Conservation (phyloP, 1,139 yeast species). For the Protomyces gravidus region DNA sequence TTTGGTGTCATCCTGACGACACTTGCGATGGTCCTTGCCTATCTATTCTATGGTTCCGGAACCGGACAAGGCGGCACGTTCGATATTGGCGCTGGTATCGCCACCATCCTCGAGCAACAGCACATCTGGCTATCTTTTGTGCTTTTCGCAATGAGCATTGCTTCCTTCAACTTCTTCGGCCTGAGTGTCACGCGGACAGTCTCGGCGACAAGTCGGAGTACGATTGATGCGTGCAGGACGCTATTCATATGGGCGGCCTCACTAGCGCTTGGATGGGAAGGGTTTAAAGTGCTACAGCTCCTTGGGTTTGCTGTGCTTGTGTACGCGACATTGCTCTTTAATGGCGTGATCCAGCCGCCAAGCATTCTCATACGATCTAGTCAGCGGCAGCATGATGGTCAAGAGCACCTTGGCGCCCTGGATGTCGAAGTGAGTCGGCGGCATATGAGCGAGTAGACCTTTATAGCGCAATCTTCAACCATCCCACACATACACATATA, state of each 20-base stretch:
- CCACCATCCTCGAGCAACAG: slow-evolving; percentile 48
- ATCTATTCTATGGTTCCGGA: slow-evolving; percentile 46
- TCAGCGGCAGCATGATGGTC: not conserved
- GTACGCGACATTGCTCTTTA: slow-evolving; percentile 69
- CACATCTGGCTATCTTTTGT: slow-evolving; percentile 52
- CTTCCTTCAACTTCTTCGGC: slow-evolving; percentile 66
- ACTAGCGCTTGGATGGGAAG: slow-evolving; percentile 71
- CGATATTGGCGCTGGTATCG: slow-evolving; percentile 53
- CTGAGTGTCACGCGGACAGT: slow-evolving; percentile 60
- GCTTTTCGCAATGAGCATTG: slow-evolving; percentile 66
- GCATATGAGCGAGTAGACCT: not conserved
- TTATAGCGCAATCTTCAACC: no score
- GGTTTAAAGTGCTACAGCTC: slow-evolving; percentile 57
- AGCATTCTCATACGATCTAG: not conserved
- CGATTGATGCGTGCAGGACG: slow-evolving; percentile 75
- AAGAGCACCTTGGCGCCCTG: not conserved
- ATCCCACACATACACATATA: not conserved
- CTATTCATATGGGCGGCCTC: slow-evolving; percentile 75
- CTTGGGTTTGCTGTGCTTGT: slow-evolving; percentile 63
- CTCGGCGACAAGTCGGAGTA: slow-evolving; percentile 74
- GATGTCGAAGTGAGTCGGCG: not conserved
- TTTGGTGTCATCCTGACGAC: slow-evolving; percentile 56
- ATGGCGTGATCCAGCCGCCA: slow-evolving; percentile 51
- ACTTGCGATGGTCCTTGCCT: slow-evolving; percentile 47
- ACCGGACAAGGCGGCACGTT: slow-evolving; percentile 49